Base-by-base conservation (phyloP, 352 stramenopile genomes). In the Globisporangium orthogonon region DNA sequence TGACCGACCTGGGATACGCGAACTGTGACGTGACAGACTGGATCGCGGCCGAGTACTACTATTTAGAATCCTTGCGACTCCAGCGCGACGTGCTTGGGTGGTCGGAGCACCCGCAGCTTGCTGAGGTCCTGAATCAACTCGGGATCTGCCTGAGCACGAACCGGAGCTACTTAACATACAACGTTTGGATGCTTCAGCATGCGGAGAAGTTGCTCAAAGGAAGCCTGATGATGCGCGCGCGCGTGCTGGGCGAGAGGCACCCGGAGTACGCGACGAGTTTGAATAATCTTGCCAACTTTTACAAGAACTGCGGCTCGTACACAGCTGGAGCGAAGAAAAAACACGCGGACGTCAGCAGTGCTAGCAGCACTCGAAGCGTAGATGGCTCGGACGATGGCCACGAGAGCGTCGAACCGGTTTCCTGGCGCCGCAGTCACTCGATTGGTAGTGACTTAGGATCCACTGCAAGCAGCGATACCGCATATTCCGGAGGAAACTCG, bases 201-300 rank as follows among this genome's bases (percentile, higher is more conserved):
- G 73, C 83, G 0, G 78, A 93, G 53, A 73, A 61, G 15, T 59
- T 91, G 37, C 58, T 93, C n/a, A 86, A 89, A 57, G 80, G 75
- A 41, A 74, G 75, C 37, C 62, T 91, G 39, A 50, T 76, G 33
- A 90, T 93, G 73, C 80, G 83, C 15, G 76, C 73, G 57, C 75
- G 81, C 2, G 83, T 93, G 15, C 62, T 91, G 23, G 83, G 81
- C 39, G 78, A 86, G 30, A 77, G 75, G 18, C 83, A 93, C 37
- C 77, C 81, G 0, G 83, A 93, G 58, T 93, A 89, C 57, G 83
- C 83, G 11, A 89, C 83, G 10, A 91, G 80, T 57, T 54, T 93
- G 40, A 93, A 93, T 62, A 93, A 91, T 48, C 63, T 93, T 17
- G 83, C 78, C 39, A 93, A 93, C 50, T 93, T 93, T 52, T 93